Evolutionary conservation across 2,329 filamentous ascomycete genomes (phyloP).

Genomic region (Pseudogymnoascus destructans): DNA sequence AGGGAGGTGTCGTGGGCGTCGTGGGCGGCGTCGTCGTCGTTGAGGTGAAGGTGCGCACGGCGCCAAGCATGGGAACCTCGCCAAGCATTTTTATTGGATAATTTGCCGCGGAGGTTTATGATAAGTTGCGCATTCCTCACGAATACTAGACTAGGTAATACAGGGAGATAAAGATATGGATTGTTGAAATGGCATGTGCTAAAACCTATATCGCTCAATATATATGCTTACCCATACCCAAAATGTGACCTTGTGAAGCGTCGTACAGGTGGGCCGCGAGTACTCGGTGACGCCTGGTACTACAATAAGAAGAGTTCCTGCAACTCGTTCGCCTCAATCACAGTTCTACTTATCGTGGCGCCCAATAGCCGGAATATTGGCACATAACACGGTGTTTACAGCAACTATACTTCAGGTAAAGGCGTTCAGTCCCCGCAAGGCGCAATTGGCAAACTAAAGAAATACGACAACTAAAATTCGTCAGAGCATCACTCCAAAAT

Average conservation of each 20-base stretch:
- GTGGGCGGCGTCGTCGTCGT: neutral
- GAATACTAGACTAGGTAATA: neutral
- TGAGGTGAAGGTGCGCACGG: neutral
- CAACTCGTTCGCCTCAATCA: neutral
- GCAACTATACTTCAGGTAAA: neutral
- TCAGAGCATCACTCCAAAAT: neutral
- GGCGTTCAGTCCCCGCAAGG: neutral
- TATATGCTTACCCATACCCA: neutral
- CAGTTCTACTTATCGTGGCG: neutral
- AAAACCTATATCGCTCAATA: neutral
- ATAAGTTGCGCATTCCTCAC: neutral
- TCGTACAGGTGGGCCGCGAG: neutral
- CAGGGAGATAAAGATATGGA: neutral
- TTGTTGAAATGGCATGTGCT: neutral
- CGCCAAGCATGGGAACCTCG: neutral
- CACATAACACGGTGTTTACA: neutral
- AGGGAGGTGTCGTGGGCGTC: neutral
- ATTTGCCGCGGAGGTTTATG: neutral
- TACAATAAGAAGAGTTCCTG: neutral
- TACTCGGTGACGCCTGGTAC: neutral
- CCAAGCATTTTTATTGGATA: neutral
- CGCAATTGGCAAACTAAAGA: neutral
- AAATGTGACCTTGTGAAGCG: neutral
- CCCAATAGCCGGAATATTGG: neutral
- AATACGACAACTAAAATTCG: neutral